Percentiles rank a stretch among this genome's conserved stretches.
phyloP scores from a whole-genome alignment of 495 filamentous ascomycete genomes.

The Pyrenula massariospora region DNA sequence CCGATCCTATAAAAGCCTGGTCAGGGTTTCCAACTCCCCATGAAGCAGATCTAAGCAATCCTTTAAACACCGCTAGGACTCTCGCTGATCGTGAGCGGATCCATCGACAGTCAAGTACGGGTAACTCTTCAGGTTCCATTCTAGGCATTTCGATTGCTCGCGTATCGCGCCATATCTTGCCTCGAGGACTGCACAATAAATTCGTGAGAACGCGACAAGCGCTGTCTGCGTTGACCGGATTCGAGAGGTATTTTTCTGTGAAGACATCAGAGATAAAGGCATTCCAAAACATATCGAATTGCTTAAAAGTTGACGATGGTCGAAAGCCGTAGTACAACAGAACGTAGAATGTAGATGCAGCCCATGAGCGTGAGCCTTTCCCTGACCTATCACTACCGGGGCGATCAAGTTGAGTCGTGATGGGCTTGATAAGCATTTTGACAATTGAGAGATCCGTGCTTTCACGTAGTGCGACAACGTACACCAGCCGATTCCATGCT shows the following conservation, averaged over 20 bases:
- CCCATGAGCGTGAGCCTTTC: conserved; percentile 43
- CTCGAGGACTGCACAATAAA: conserved; percentile 54
- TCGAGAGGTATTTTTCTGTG: conserved; percentile 18
- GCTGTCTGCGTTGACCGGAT: conserved; percentile 27
- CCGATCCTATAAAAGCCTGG: conserved; percentile 33
- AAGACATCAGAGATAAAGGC: conserved; percentile 47
- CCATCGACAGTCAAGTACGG: conserved; percentile 75
- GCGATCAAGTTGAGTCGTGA: conserved; percentile 56
- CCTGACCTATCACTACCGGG: conserved; percentile 44
- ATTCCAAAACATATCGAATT: conserved; percentile 73
- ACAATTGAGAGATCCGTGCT: conserved; percentile 46
- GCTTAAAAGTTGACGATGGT: conserved; percentile 45
- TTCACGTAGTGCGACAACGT: conserved; percentile 49
- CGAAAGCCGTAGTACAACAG: conserved; percentile 80
- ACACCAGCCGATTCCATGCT: conserved; percentile 78
- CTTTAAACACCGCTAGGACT: conserved; percentile 54
- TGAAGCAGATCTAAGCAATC: conserved; percentile 44
- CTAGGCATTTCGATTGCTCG: conserved; percentile 45
- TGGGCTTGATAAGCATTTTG: conserved; percentile 55
- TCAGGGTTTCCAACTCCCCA: conserved; percentile 29
- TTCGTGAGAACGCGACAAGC: conserved; percentile 54
- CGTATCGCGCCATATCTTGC: conserved; percentile 61
- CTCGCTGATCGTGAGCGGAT: conserved; percentile 53
- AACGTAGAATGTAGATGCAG: conserved; percentile 59
- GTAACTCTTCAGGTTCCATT: conserved; percentile 60